These are phyloP conservation scores for Ceratocystis diversiconidia DNA, from an alignment of 2,329 filamentous ascomycete genomes.

Conservation along the genomic window DNA sequence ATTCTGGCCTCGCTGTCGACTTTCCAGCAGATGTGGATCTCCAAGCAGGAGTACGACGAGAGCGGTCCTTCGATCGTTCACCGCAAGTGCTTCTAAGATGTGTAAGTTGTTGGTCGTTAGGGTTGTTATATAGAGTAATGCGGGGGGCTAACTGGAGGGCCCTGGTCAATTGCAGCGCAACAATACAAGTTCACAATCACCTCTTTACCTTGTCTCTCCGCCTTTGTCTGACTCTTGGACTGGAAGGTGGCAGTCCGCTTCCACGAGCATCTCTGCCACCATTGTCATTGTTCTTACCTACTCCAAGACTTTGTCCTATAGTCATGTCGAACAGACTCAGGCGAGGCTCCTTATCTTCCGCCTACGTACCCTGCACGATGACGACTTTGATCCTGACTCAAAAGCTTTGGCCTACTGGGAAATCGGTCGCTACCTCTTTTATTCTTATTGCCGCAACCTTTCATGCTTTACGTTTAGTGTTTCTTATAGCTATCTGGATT, in stretches of 20 bases:
- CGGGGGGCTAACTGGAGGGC: constrained; percentile 21
- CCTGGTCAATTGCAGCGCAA: constrained; percentile 22
- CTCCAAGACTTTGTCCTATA: background rate
- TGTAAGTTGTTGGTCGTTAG: constrained; percentile 21
- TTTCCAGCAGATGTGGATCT: constrained; percentile 99
- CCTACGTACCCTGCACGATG: constrained; percentile 6
- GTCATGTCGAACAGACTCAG: background rate
- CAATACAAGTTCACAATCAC: constrained; percentile 24
- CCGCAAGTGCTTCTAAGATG: constrained; percentile 99
- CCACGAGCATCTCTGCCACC: background rate
- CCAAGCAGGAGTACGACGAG: constrained; percentile 99
- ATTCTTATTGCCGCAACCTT: constrained; percentile 21
- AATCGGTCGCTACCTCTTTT: constrained; percentile 13
- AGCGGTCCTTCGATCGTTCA: constrained; percentile 97
- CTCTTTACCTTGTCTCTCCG: constrained; percentile 13
- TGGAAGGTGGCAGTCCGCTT: background rate
- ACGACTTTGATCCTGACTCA: constrained; percentile 15
- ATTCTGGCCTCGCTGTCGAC: constrained; percentile 98
- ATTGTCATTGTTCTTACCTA: background rate
- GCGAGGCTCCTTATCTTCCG: background rate
- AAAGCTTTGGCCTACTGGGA: constrained; percentile 17
- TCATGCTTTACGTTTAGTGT: constrained; percentile 26
- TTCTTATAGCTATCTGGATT: constrained; percentile 11
- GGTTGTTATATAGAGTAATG: background rate
- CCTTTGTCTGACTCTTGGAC: constrained; percentile 3